Evolutionary conservation across 2,329 filamentous ascomycete species (phyloP), one percentile per base, ranked within the genome.

Genomic region (Albifimbria verrucaria): DNA sequence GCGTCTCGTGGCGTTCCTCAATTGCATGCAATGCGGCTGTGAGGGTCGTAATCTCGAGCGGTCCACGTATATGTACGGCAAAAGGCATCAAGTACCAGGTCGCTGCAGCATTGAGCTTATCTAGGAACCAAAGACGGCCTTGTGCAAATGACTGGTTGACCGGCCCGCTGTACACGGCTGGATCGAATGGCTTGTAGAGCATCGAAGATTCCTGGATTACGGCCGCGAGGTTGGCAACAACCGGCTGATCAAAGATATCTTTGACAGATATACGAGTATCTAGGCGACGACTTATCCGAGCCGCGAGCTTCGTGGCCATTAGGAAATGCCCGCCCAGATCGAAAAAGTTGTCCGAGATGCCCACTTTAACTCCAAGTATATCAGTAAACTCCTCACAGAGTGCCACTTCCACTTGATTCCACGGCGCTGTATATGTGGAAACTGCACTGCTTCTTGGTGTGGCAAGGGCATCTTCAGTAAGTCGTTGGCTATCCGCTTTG

Each of bases 241-340:
- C 23, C 12, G 44, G 23, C 7, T 25, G 20, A n/a, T 47, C 21
- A 17, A 48, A 36, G 6, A 48, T 36, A 26, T 36, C 46, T 48
- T 15, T 22, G 6, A 48, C 25, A 4, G 25, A 7, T 7, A 48
- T 7, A 11, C 20, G n/a, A 12, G n/a, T 7, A 21, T 17, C n/a
- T 20, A 32, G 6, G 10, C 46, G 41, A 28, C 18, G 46, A 15
- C 24, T 42, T 12, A 26, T 36, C 7, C 50, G 18, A 11, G 18
- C 42, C 4, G 59, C 60, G 28, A 63, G 62, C n/a, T 21, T 21
- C 20, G 25, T 23, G 12, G 63, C 62, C 1, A 48, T 51, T 15
- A 66, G 53, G 1, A 65, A 67, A 42, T 66, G 60, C 5, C 65
- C 65, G 2, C 65, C 65, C 2, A 67, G 56, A 4, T 49, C 49